Evolutionary conservation across 352 stramenopile species (phyloP), one percentile per base, ranked within the genome.

Genomic region (Globisporangium camurandrum): DNA sequence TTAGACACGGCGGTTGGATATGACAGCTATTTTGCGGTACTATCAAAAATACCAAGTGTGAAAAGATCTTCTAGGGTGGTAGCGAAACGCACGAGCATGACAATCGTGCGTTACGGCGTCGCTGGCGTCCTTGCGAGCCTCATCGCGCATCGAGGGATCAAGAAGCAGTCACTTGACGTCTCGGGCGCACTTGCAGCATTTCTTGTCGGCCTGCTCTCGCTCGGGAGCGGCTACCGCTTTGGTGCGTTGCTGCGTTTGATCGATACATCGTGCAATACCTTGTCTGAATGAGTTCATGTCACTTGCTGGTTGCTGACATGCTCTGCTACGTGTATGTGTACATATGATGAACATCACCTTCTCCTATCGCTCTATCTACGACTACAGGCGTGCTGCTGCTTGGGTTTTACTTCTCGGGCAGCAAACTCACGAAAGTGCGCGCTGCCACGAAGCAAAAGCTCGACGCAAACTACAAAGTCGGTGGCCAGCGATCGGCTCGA

Each of bases 361-460:
- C n/a, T n/a, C n/a, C n/a, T n/a, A n/a, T n/a, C n/a, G n/a, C n/a
- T n/a, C n/a, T n/a, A n/a, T n/a, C n/a, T n/a, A n/a, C n/a, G n/a
- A n/a, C n/a, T n/a, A n/a, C 28, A 89, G 84, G 84, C 9, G 46
- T 79, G 22, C 51, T 93, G 47, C 65, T 95, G 16, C 64, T 95
- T 27, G 72, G 67, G 27, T 95, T 96, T 53, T 95, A 95, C 65
- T 79, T 88, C 46, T 86, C 83, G 9, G 72, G 81, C 40, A 90
- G 81, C 56, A 93, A 86, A 51, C 71, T 96, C 39, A 95, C 86
- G 24, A 89, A 86, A 17, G 59, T 92, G 37, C 59, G 67, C 10
- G 71, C 76, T 17, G 62, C 55, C 22, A 53, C 69, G 43, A 93
- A 89, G 61, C 54, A 69, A 26, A 58, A 71, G 49, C 36, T 90